Conservation (phyloP, 345 rosid species). For the Stellera chamaejasme region DNA sequence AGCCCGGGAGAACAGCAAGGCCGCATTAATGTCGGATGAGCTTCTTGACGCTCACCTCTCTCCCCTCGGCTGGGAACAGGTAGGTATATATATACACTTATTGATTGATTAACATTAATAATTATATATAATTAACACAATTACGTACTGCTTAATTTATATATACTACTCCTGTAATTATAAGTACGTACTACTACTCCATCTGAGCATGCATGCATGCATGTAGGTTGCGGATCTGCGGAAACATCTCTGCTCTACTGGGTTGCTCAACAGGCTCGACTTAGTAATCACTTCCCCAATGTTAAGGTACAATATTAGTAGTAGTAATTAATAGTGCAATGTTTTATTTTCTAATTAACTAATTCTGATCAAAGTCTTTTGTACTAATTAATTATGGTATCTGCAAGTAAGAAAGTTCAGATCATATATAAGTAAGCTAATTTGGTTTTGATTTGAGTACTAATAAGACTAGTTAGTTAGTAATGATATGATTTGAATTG, state of each 20-base stretch:
- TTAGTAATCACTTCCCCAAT: slow-evolving; percentile 61
- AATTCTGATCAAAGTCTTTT: too few species aligned
- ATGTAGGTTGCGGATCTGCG: slow-evolving; percentile 47
- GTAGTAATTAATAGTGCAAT: background rate
- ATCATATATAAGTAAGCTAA: background rate
- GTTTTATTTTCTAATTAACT: background rate
- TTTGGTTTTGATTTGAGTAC: slow-evolving; percentile 1
- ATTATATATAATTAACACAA: too few species aligned
- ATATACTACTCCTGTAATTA: too few species aligned
- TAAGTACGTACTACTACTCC: background rate
- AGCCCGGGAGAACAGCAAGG: slow-evolving; percentile 37
- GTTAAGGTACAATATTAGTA: slow-evolving; percentile 31
- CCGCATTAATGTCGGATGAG: slow-evolving; percentile 39
- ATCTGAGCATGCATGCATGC: background rate
- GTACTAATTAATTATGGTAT: background rate
- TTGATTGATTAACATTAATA: too few species aligned
- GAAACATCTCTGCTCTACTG: slow-evolving; percentile 42
- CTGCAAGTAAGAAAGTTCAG: background rate
- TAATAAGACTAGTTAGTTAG: too few species aligned
- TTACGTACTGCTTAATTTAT: too few species aligned
- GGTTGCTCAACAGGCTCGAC: slow-evolving; percentile 34
- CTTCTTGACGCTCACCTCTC: slow-evolving; percentile 70
- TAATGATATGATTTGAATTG: too few species aligned
- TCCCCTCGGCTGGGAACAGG: slow-evolving; percentile 84
- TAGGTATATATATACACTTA: too few species aligned